A percentile compares a stretch with the other conserved stretches of the same genome.
These are phyloP conservation scores for Xylaria sp. DNA, from an alignment of 2,329 filamentous ascomycete species.

Conservation along the genomic window DNA sequence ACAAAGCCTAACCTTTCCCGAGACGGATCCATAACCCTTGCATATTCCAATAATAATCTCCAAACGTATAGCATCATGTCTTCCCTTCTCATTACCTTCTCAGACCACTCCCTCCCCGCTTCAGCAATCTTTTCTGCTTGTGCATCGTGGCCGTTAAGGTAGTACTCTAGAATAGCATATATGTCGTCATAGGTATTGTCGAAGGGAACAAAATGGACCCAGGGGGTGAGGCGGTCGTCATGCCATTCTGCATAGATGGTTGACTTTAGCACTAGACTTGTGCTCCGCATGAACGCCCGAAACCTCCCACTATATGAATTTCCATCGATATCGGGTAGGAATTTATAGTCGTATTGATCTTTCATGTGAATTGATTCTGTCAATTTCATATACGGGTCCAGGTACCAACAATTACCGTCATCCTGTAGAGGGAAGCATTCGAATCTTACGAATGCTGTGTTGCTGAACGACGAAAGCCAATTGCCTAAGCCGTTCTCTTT, in stretches of 20 bases:
- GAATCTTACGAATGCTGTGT: conserved; percentile 57
- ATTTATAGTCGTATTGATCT: conserved; percentile 68
- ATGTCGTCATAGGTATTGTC: conserved; percentile 75
- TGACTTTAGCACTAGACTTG: conserved; percentile 74
- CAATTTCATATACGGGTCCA: conserved; percentile 51
- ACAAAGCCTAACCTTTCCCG: conserved; percentile 58
- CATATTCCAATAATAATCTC: conserved; percentile 69
- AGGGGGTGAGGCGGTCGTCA: conserved; percentile 73
- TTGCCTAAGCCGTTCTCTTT: conserved; percentile 51
- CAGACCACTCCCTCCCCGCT: conserved; percentile 69
- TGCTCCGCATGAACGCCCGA: conserved; percentile 70
- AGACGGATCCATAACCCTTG: conserved; percentile 54
- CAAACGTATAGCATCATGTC: conserved; percentile 75
- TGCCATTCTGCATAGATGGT: conserved; percentile 82
- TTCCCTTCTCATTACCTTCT: conserved; percentile 68
- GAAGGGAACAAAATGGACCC: conserved; percentile 78
- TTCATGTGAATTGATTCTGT: conserved; percentile 54
- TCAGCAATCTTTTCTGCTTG: conserved; percentile 69
- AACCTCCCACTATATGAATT: conserved; percentile 72
- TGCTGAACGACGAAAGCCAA: conserved; percentile 55
- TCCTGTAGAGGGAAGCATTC: conserved; percentile 50
- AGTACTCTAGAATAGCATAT: conserved; percentile 73
- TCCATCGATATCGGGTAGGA: conserved; percentile 77
- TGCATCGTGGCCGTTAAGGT: conserved; percentile 61
- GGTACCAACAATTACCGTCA: conserved; percentile 52